phyloP scores from a whole-genome alignment of 139 green algal species.

The Closterium sp. region DNA sequence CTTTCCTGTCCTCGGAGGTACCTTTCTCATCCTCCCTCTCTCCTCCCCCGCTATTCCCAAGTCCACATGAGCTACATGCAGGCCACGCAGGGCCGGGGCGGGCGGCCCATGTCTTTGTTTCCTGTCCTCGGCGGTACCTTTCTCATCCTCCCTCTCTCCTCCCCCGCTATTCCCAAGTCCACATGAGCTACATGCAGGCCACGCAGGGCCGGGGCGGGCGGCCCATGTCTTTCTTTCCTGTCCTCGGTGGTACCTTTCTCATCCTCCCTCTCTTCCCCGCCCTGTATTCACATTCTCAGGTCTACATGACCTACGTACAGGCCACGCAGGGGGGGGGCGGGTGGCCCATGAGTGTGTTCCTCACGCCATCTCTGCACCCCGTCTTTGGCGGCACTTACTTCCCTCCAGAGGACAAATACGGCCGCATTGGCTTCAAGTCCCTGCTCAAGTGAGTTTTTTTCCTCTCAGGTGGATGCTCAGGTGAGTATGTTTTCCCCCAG shows the following conservation, averaged over 20 bases:
- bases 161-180: slow-evolving; percentile 24
- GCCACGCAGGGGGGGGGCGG: slow-evolving; percentile 64
- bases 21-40: no score
- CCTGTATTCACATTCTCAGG: slow-evolving; percentile 1
- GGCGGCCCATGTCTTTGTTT: background rate
- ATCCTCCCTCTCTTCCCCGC: background rate
- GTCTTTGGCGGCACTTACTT: slow-evolving; percentile 80
- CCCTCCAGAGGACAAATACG: slow-evolving; percentile 59
- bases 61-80: slow-evolving; percentile 80
- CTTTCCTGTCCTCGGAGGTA: no score
- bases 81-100: background rate
- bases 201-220: slow-evolving; percentile 62
- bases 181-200: slow-evolving; percentile 83
- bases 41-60: background rate
- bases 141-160: background rate
- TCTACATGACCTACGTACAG: slow-evolving; percentile 79
- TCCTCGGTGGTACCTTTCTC: background rate
- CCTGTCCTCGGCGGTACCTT: background rate
- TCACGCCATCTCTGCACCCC: slow-evolving; percentile 75
- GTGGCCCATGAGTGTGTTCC: slow-evolving; percentile 70
- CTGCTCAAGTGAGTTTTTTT: slow-evolving; percentile 28
- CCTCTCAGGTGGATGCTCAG: no score
- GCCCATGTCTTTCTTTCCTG: slow-evolving; percentile 54
- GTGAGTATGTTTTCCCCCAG: no score
- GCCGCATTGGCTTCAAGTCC: slow-evolving; percentile 73